Conservation (phyloP, 345 rosid species). For the Cardiospermum halicacabum region DNA sequence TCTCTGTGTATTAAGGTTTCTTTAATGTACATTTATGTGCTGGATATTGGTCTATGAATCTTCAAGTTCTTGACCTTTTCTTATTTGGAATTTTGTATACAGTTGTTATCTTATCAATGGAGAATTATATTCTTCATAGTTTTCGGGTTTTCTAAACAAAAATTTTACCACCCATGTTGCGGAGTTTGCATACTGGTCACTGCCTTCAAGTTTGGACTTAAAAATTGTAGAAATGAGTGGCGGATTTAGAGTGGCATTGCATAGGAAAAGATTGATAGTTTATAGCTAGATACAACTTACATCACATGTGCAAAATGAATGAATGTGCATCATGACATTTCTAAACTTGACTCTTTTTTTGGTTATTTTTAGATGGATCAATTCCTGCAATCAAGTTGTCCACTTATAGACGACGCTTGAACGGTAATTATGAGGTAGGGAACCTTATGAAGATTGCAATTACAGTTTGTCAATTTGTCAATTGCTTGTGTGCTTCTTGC, state of each 20-base stretch:
- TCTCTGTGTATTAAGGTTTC: too few relatives aligned
- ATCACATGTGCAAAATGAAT: not conserved
- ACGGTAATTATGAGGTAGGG: constrained; percentile 53
- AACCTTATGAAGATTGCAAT: constrained; percentile 3
- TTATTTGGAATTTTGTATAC: not conserved
- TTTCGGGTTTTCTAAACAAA: not conserved
- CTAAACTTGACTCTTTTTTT: constrained; percentile 1
- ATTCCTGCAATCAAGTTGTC: constrained; percentile 86
- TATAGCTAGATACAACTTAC: not conserved
- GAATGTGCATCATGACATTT: not conserved
- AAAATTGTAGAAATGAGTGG: not conserved
- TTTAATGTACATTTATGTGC: not conserved
- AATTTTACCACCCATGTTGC: not conserved
- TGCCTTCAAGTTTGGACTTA: not conserved
- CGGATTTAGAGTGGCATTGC: not conserved
- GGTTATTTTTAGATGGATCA: constrained; percentile 60
- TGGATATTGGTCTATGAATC: too few relatives aligned
- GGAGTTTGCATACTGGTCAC: not conserved
- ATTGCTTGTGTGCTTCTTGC: not conserved
- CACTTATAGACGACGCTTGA: constrained; percentile 66
- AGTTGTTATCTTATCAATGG: not conserved
- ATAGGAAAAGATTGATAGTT: not conserved
- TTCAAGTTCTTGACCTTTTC: too few relatives aligned
- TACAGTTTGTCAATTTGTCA: not conserved
- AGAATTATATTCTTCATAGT: not conserved